Evolutionary conservation across 768 basidiomycete genomes (phyloP), one percentile per base, ranked within the genome.

Genomic region (Rhodotorula kratochvilovae): DNA sequence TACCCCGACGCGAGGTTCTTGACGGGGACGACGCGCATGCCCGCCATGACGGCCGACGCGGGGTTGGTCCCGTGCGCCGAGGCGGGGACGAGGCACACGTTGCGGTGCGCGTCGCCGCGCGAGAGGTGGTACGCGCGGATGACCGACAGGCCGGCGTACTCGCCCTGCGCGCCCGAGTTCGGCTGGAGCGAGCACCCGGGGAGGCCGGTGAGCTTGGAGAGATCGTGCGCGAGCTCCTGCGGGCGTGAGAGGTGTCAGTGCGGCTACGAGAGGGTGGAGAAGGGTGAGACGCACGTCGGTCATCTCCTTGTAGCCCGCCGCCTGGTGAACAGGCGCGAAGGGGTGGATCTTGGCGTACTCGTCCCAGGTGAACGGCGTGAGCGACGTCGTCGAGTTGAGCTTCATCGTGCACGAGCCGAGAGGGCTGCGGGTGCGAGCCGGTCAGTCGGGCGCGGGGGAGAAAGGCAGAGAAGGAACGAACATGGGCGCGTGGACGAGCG

Each of bases 21-120:
- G 80, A 99, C 88, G n/a, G 95, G 81, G 12, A 99, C 91, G 50
- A 99, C 96, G 81, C 92, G 96, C 80, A 98, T 83, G 21, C 95
- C 95, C 45, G 94, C 92, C 92, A 99, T 94, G 59, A 90, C 89
- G 63, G 96, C 96, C 78, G 91, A 91, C 61, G 96, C 96, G 58
- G 96, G 96, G 81, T 99, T 98, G 54, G 96, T 98, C 54, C 96
- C 96, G 81, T 98, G 96, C 5, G 96, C 96, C 76, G 92, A 95
- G 64, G 95, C 82, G 65, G 96, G 96, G 76, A 77, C 66, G 55
- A 78, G 72, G 63, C 76, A 98, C 61, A 97, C 86, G 79, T 98
- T 86, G 56, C 96, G 87, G 74, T 94, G 87, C 2, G 83, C 85
- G 77, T 98, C 88, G 43, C 90, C 90, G 31, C 88, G 87, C 63